Base-by-base conservation (phyloP, 495 filamentous ascomycete species). In the Achaetomiella virescens region DNA sequence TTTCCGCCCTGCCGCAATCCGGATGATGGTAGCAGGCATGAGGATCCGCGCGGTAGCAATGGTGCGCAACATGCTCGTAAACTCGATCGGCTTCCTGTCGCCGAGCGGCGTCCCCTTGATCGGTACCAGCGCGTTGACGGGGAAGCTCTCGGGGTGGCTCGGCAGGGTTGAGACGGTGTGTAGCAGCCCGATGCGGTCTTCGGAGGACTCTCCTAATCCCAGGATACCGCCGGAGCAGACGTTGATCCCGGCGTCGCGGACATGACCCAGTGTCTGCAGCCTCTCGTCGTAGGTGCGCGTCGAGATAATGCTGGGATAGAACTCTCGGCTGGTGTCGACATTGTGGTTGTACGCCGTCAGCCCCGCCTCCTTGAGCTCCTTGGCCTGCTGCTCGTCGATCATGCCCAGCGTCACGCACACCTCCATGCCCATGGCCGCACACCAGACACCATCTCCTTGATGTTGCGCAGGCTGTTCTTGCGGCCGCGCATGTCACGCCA, bases 331-430 rank as follows among this genome's bases (percentile, higher is more conserved):
- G 3, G 89, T 95, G 68, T 95, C 89, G 48, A 95, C 75, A 64
- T 95, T 95, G 73, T 95, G 89, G 71, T 95, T 92, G 68, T 92
- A 92, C 1, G 89, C 89, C 14, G 89, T 95, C 58, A 95, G 66
- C 0, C 89, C 89, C 1, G 89, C 89, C n/a, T 81, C 83, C 56
- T 85, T 86, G 51, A 95, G 75, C 70, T 91, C 87, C 67, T 79
- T 77, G 27, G 89, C 89, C 71, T 92, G 89, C 55, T 72, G 70
- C 17, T 74, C 74, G 69, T 91, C 86, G 58, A 95, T 89, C 89
- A 95, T 95, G 49, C 89, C 89, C 17, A 95, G 76, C 11, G 89
- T 95, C 11, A 95, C 89, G 68, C 89, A 92, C 20, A 83, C 83
- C 66, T 95, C 89, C 87, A 95, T 90, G 35, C 81, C 86, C 79